Percentiles rank a stretch among this genome's conserved stretches.
Evolutionary conservation across 805 yeast genomes (phyloP).

Genomic region (Clavispora phyllophila): DNA sequence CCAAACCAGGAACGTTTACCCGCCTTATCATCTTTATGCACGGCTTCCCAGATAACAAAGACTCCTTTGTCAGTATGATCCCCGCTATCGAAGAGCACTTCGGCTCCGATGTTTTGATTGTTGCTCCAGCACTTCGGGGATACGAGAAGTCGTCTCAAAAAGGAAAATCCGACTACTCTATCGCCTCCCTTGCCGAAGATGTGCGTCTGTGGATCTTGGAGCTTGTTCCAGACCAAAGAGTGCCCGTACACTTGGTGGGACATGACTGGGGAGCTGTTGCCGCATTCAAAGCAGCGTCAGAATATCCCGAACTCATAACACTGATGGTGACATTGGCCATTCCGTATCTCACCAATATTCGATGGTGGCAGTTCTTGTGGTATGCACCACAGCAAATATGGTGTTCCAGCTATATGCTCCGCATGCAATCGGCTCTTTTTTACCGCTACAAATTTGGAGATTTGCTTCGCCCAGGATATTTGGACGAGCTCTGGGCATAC

Average conservation of each 20-base stretch:
- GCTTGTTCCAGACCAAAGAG: slow-evolving; percentile 14
- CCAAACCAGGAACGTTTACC: background rate
- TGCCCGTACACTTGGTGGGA: slow-evolving; percentile 35
- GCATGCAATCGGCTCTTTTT: slow-evolving; percentile 28
- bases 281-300: slow-evolving; percentile 28
- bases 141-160: slow-evolving; percentile 32
- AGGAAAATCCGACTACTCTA: slow-evolving; percentile 18
- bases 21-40: slow-evolving; percentile 26
- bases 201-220: slow-evolving; percentile 27
- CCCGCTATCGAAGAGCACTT: slow-evolving; percentile 18
- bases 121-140: slow-evolving; percentile 36
- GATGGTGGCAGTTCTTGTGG: slow-evolving; percentile 23
- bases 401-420: slow-evolving; percentile 30
- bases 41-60: slow-evolving; percentile 37
- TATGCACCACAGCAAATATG: slow-evolving; percentile 32
- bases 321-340: slow-evolving; percentile 35
- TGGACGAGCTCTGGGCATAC: slow-evolving; percentile 28
- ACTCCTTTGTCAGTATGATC: slow-evolving; percentile 21
- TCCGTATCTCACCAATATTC: slow-evolving; percentile 29
- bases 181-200: slow-evolving; percentile 30
- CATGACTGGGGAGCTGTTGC: slow-evolving; percentile 44
- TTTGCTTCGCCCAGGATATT: slow-evolving; percentile 20
- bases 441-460: slow-evolving; percentile 16
- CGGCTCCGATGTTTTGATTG: slow-evolving; percentile 17
- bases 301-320: slow-evolving; percentile 30